Evolutionary conservation across 1,284 basidiomycete species (phyloP).

Genomic region (Melanopsichium pennsylvanicum): DNA sequence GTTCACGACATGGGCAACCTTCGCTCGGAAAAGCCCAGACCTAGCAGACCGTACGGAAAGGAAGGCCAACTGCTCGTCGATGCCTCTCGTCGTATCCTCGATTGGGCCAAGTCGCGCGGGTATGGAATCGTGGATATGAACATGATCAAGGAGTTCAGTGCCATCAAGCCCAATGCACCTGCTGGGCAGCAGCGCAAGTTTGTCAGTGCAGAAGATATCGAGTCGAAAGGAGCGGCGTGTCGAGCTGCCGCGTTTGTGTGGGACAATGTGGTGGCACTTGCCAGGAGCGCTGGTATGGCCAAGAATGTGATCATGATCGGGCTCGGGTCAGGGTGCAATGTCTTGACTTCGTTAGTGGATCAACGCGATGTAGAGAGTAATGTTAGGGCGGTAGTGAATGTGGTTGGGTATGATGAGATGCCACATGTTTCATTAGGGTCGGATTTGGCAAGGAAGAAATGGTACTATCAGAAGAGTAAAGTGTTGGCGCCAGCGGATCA

Average conservation of each 20-base stretch:
- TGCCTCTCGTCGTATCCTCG: conserved; percentile 78
- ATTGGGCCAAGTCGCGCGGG: conserved; percentile 75
- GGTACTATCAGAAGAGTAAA: conserved; percentile 30
- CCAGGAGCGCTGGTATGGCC: conserved; percentile 63
- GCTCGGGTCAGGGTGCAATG: conserved; percentile 81
- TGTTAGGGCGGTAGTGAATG: conserved; percentile 43
- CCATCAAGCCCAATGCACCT: neutral
- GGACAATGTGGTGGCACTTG: conserved; percentile 90
- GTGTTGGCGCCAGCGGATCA: conserved; percentile 37
- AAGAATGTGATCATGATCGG: conserved; percentile 81
- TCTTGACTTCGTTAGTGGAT: conserved; percentile 78
- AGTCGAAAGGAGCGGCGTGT: neutral
- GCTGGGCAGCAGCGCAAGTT: neutral
- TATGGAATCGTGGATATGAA: conserved; percentile 88
- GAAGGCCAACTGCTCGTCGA: conserved; percentile 70
- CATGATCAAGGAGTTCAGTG: conserved; percentile 75
- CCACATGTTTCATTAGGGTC: conserved; percentile 12
- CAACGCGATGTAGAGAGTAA: conserved; percentile 63
- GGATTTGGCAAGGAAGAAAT: conserved; percentile 21
- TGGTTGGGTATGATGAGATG: conserved; percentile 46
- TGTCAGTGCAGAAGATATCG: neutral
- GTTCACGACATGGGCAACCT: conserved; percentile 58
- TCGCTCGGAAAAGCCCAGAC: conserved; percentile 17
- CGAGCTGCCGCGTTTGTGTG: conserved; percentile 74
- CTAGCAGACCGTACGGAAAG: neutral